A percentile compares a stretch with the other conserved stretches of the same genome.
phyloP scores from a whole-genome alignment of 2,329 filamentous ascomycete species.

The Aspergillus hiratsukae region DNA sequence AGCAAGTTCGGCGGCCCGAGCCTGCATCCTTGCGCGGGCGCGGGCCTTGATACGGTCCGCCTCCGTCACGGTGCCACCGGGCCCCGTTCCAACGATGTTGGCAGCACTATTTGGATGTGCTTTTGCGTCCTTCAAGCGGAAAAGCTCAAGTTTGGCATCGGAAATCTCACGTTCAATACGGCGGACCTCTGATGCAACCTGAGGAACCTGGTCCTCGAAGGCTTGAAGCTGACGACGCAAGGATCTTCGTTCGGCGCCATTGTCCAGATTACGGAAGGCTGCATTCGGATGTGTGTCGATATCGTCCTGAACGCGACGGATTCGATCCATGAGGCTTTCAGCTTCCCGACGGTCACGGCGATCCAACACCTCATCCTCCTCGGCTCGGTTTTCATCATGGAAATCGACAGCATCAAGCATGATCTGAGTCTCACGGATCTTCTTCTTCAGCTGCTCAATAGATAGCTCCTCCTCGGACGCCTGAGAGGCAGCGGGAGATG shows the following conservation, averaged over 20 bases:
- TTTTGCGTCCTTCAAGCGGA: conserved; percentile 90
- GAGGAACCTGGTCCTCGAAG: conserved; percentile 82
- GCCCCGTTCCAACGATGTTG: conserved; percentile 84
- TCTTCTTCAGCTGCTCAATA: conserved; percentile 84
- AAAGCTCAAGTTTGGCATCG: conserved; percentile 85
- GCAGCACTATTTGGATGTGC: conserved; percentile 77
- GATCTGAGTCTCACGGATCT: conserved; percentile 89
- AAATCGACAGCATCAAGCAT: conserved; percentile 95
- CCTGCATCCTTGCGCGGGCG: conserved; percentile 98
- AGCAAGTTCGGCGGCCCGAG: conserved; percentile 85
- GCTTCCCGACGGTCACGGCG: conserved; percentile 85
- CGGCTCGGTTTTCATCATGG: conserved; percentile 79
- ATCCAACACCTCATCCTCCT: conserved; percentile 90
- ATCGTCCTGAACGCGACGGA: conserved; percentile 87
- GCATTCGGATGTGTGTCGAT: conserved; percentile 88
- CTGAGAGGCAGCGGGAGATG: conserved; percentile 71
- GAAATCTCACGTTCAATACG: conserved; percentile 88
- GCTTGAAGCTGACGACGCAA: conserved; percentile 86
- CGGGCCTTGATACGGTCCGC: conserved; percentile 90
- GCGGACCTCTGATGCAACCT: conserved; percentile 86
- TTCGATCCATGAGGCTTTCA: conserved; percentile 88
- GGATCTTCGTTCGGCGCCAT: conserved; percentile 78
- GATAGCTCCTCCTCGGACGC: conserved; percentile 71
- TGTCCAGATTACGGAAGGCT: conserved; percentile 65
- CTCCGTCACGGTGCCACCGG: conserved; percentile 85